Conservation (phyloP, 495 filamentous ascomycete species). For the Xylaria acuta region DNA sequence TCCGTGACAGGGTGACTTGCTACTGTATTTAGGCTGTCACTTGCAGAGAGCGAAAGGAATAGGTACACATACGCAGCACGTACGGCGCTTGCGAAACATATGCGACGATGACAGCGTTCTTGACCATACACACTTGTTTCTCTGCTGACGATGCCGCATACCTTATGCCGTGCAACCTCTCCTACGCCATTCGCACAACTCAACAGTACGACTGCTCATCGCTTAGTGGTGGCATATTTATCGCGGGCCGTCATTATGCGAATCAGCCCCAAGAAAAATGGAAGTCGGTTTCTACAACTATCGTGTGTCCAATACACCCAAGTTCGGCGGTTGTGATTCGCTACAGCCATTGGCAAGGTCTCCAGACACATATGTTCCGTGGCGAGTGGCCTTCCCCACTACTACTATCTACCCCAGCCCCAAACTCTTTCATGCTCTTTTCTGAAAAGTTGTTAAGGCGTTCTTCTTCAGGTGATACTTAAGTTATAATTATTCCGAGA, state of each 20-base stretch:
- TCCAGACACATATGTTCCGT: too few relatives aligned
- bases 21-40: slow-evolving; percentile 41
- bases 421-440: not conserved
- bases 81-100: slow-evolving; percentile 11
- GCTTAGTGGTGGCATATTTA: slow-evolving; percentile 11
- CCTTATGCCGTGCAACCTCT: slow-evolving; percentile 21
- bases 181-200: slow-evolving; percentile 8
- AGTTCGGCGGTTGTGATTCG: slow-evolving; percentile 20
- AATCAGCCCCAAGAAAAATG: not conserved
- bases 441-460: not conserved
- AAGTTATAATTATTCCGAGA: not conserved
- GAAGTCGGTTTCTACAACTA: not conserved
- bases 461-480: slow-evolving; percentile 5
- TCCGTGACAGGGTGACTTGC: slow-evolving; percentile 30
- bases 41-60: slow-evolving; percentile 29
- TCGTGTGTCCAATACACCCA: slow-evolving; percentile 10
- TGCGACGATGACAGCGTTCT: slow-evolving; percentile 20
- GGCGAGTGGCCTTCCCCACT: slow-evolving; percentile 12
- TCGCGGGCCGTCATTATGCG: slow-evolving; percentile 18
- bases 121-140: slow-evolving; percentile 3
- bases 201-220: slow-evolving; percentile 11
- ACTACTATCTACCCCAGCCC: slow-evolving; percentile 21
- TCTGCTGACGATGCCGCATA: not conserved
- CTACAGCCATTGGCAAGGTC: slow-evolving; percentile 6
- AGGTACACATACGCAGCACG: not conserved